phyloP scores from a whole-genome alignment of 139 green algal species.

The Ettlia oleoabundans region DNA sequence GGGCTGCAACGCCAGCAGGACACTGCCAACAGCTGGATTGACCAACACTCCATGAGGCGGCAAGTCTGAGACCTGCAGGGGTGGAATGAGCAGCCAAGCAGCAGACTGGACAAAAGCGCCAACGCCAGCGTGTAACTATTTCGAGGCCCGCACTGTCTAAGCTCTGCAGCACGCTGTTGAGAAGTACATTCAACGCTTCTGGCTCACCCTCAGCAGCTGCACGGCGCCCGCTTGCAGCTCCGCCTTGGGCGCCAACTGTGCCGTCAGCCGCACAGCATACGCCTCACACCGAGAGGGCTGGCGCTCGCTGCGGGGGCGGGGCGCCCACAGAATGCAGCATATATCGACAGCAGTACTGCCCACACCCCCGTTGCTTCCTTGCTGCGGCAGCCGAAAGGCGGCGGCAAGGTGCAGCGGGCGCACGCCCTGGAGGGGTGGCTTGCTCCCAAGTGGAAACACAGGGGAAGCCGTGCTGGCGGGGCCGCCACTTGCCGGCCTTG shows the following conservation, averaged over 20 bases:
- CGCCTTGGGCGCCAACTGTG: neutral
- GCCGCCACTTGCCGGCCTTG: neutral
- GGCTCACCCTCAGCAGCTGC: constrained; percentile 38
- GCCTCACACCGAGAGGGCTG: constrained; percentile 44
- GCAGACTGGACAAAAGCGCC: too few relatives aligned
- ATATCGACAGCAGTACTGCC: constrained; percentile 1
- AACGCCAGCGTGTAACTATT: too few relatives aligned
- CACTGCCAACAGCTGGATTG: constrained; percentile 2
- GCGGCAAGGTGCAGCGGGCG: constrained; percentile 51
- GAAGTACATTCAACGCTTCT: too few relatives aligned
- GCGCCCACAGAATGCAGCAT: constrained; percentile 43
- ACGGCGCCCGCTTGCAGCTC: constrained; percentile 36
- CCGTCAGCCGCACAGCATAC: constrained; percentile 33
- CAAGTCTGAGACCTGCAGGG: constrained; percentile 45
- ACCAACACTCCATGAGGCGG: constrained; percentile 47
- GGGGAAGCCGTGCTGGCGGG: neutral
- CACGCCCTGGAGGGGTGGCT: constrained; percentile 48
- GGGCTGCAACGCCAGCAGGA: constrained; percentile 56
- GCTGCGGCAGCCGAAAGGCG: constrained; percentile 32
- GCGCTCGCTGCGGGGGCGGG: constrained; percentile 13
- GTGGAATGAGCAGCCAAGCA: too few relatives aligned
- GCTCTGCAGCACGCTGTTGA: too few relatives aligned
- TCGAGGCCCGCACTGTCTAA: too few relatives aligned
- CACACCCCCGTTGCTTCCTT: neutral
- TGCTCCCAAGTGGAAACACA: constrained; percentile 44